Base-by-base conservation (phyloP, 768 basidiomycete genomes). In the Leccinellum rugosiceps region DNA sequence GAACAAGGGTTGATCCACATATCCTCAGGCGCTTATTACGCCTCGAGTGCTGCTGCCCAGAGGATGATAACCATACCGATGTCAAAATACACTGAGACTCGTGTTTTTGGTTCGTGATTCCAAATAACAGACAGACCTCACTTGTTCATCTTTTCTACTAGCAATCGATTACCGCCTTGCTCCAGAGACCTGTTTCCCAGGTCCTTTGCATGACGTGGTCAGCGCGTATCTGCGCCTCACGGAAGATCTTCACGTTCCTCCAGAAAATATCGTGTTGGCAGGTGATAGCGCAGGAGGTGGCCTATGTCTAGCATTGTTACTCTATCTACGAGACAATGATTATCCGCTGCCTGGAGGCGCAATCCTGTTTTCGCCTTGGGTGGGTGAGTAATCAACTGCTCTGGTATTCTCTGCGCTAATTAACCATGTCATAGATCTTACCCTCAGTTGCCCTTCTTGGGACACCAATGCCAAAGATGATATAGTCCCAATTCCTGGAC, bases 381-480 rank as follows among this genome's bases (percentile, higher is more conserved):
- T 96, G 62, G 94, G 94, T 88, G 57, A 76, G 91, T 83, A 28
- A 19, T 15, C 81, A 30, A n/a, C 17, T 54, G 4, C 55, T 15
- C 31, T 41, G 32, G 10, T 58, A 32, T 34, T 48, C n/a, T 28
- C 44, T 31, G 49, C 50, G 61, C 61, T 52, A 17, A 53, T 50
- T 57, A 35, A 67, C 51, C 17, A 7, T 44, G 23, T 19, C 34
- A 19, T 62, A 92, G 93, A 96, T 72, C 75, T 99, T 60, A 98
- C 97, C 0, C 92, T 97, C 85, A 95, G 93, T 63, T 98, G 94
- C 70, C 92, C 94, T 55, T 96, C 94, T n/a, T 98, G 96, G 93
- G 93, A 96, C 30, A 90, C 89, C 55, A 98, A 98, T 71, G 85
- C 88, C 26, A 75, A 80, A n/a, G 94, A 79, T 70, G 93, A 94